phyloP scores from a whole-genome alignment of 768 basidiomycete genomes.

The Amanita fuliginea region DNA sequence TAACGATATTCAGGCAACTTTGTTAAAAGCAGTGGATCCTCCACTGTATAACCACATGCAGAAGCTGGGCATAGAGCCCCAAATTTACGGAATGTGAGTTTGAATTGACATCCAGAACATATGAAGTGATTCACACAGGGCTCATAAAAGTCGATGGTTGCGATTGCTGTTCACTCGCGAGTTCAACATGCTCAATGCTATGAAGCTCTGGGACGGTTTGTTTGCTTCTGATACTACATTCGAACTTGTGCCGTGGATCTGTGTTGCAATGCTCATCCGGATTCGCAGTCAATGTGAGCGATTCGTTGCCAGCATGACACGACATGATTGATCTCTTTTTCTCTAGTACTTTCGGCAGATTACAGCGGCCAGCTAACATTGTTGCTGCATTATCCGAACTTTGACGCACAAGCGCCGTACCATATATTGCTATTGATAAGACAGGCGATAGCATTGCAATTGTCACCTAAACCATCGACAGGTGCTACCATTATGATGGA shows the following conservation, averaged over 20 bases:
- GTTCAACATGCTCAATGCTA: conserved; percentile 66
- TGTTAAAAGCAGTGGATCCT: conserved; percentile 74
- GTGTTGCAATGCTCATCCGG: conserved; percentile 90
- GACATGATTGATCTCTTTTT: conserved; percentile 6
- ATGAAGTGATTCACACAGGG: background rate
- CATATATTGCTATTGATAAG: conserved; percentile 55
- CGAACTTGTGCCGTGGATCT: conserved; percentile 75
- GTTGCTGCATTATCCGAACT: conserved; percentile 72
- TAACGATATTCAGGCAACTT: conserved; percentile 62
- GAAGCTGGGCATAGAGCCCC: conserved; percentile 80
- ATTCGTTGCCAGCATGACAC: conserved; percentile 6
- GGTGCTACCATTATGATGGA: conserved; percentile 75
- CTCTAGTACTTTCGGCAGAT: conserved; percentile 75
- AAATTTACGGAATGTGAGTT: conserved; percentile 90
- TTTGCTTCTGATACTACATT: conserved; percentile 82
- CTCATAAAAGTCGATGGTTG: conserved; percentile 69
- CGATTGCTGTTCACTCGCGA: conserved; percentile 90
- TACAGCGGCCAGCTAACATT: conserved; percentile 78
- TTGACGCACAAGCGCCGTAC: conserved; percentile 15
- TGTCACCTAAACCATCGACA: conserved; percentile 60
- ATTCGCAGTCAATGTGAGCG: conserved; percentile 78
- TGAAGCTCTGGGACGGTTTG: conserved; percentile 92
- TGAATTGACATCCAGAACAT: conserved; percentile 2
- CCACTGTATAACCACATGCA: conserved; percentile 67
- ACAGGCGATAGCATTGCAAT: conserved; percentile 74